These are phyloP conservation scores for Ophiognomonia clavigignenti-juglandacearum DNA, from an alignment of 2,329 filamentous ascomycete species.

Conservation along the genomic window DNA sequence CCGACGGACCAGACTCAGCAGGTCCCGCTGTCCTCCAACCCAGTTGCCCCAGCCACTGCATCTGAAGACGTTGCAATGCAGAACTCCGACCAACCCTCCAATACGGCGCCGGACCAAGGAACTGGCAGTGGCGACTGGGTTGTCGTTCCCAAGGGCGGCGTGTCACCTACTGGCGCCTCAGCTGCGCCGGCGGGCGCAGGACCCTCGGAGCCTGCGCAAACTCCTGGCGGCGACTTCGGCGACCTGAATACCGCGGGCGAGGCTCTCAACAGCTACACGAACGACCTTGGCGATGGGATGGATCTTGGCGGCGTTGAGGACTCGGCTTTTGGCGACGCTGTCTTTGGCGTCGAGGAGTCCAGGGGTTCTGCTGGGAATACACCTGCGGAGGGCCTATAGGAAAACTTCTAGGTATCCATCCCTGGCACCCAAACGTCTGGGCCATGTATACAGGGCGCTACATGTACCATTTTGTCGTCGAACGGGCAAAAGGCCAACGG, in stretches of 20 bases:
- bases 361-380: constrained; percentile 26
- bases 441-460: neutral
- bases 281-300: constrained; percentile 49
- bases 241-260: constrained; percentile 69
- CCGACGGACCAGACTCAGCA: constrained; percentile 59
- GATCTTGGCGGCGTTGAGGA: constrained; percentile 67
- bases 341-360: constrained; percentile 55
- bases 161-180: constrained; percentile 28
- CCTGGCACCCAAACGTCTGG: neutral
- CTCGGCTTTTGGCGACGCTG: constrained; percentile 78
- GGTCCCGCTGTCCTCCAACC: constrained; percentile 48
- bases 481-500: too few species aligned
- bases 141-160: constrained; percentile 62
- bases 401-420: too few species aligned
- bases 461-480: neutral
- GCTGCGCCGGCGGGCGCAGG: neutral
- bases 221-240: constrained; percentile 51
- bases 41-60: constrained; percentile 23
- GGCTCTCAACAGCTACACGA: constrained; percentile 59
- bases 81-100: constrained; percentile 31
- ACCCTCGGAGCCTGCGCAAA: constrained; percentile 14
- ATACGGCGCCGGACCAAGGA: constrained; percentile 45
- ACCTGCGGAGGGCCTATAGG: constrained; percentile 27
- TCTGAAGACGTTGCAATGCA: constrained; percentile 38
- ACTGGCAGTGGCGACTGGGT: constrained; percentile 66